phyloP scores from a whole-genome alignment of 1,284 basidiomycete species.

The Neolentinus lepideus region DNA sequence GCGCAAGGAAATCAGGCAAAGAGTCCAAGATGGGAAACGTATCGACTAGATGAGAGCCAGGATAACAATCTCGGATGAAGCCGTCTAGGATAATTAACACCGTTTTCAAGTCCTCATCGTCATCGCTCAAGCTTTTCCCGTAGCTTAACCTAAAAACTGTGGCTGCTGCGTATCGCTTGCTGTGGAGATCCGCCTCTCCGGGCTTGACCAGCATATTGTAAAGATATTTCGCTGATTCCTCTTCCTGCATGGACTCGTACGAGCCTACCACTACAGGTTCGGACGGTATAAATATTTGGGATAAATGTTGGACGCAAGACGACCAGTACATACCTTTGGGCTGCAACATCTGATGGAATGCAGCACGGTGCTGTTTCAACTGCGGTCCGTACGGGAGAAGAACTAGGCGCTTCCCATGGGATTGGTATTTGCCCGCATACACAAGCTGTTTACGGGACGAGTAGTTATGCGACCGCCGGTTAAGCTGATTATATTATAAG shows the following conservation, averaged over 20 bases:
- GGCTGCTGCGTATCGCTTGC: slow-evolving; percentile 17
- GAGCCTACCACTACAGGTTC: slow-evolving; percentile 12
- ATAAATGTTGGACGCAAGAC: not conserved
- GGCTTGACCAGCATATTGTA: slow-evolving; percentile 7
- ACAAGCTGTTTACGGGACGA: slow-evolving; percentile 9
- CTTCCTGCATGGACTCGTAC: slow-evolving; percentile 11
- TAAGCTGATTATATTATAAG: not conserved
- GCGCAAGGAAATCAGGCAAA: slow-evolving; percentile 18
- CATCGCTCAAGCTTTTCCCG: slow-evolving; percentile 14
- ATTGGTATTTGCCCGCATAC: slow-evolving; percentile 11
- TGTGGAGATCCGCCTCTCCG: slow-evolving; percentile 1
- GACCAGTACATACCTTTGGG: not conserved
- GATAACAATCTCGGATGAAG: slow-evolving; percentile 16
- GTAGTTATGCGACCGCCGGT: slow-evolving; percentile 7
- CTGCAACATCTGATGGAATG: slow-evolving; percentile 6
- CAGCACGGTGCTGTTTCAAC: slow-evolving; percentile 9
- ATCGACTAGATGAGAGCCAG: slow-evolving; percentile 22
- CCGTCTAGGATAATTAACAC: slow-evolving; percentile 15
- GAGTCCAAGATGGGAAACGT: slow-evolving; percentile 19
- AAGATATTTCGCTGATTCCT: slow-evolving; percentile 9
- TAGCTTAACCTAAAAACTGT: slow-evolving; percentile 19
- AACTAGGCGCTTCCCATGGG: slow-evolving; percentile 8
- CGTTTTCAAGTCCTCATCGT: slow-evolving; percentile 16
- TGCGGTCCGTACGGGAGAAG: slow-evolving; percentile 8
- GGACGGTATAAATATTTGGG: too few species aligned